Percentiles rank a stretch among this genome's conserved stretches.
phyloP scores from a whole-genome alignment of 2,329 filamentous ascomycete species.

The Botrytis deweyae region DNA sequence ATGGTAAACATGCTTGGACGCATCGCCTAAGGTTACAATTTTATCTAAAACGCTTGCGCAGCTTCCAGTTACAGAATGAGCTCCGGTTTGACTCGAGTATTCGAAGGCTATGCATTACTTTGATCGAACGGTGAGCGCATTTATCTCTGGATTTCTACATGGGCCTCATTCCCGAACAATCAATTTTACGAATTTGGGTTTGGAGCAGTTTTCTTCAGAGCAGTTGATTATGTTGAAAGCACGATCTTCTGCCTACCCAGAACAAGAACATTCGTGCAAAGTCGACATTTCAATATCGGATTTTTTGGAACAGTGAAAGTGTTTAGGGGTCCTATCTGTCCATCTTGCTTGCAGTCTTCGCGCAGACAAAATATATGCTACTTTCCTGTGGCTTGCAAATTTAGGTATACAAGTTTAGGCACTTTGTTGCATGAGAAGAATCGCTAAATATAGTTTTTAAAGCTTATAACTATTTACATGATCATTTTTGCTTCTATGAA shows the following conservation, averaged over 20 bases:
- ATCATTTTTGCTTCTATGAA: slow-evolving; percentile 15
- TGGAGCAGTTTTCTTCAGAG: no score
- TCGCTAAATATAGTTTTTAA: neutral
- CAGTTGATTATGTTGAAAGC: neutral
- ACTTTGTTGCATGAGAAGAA: neutral
- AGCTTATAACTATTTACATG: slow-evolving; percentile 14
- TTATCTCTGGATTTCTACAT: neutral
- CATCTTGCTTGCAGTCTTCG: neutral
- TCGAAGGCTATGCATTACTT: neutral
- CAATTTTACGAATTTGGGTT: neutral
- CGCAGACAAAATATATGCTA: neutral
- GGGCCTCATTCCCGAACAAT: neutral
- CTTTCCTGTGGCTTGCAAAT: neutral
- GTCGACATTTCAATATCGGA: neutral
- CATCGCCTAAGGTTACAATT: neutral
- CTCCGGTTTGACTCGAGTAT: neutral
- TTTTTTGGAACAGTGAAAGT: neutral
- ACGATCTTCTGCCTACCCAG: neutral
- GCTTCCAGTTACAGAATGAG: neutral
- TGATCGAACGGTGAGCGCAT: no score
- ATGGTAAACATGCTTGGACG: neutral
- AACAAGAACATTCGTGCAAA: neutral
- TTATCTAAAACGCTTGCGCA: neutral
- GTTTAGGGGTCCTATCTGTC: neutral
- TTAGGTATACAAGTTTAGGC: neutral